Percentiles rank a stretch among this genome's conserved stretches.
Conservation (phyloP, 1,284 basidiomycete species). For the Sanghuangporus sanghuang region DNA sequence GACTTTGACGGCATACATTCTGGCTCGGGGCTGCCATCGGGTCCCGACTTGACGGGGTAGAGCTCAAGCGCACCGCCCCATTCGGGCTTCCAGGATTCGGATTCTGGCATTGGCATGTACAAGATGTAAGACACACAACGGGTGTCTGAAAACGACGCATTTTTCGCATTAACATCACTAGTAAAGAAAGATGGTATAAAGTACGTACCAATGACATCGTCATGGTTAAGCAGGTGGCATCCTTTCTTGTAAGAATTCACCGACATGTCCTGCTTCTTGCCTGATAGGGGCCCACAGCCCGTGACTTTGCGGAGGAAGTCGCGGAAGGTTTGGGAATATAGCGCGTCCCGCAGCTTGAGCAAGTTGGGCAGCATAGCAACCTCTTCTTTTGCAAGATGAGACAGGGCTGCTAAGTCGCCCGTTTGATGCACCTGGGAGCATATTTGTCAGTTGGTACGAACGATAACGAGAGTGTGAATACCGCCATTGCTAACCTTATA, state of each 20-base stretch:
- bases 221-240: constrained; percentile 94
- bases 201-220: constrained; percentile 82
- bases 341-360: constrained; percentile 81
- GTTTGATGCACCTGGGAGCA: constrained; percentile 87
- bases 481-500: constrained; percentile 84
- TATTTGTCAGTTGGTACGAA: not conserved
- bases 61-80: constrained; percentile 96
- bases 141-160: constrained; percentile 44
- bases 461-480: not conserved
- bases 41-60: constrained; percentile 62
- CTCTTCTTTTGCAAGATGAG: constrained; percentile 75
- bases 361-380: constrained; percentile 76
- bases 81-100: constrained; percentile 64
- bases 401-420: constrained; percentile 91
- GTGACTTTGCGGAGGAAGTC: constrained; percentile 84
- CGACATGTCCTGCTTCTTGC: constrained; percentile 93
- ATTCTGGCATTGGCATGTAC: constrained; percentile 87
- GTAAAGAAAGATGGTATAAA: not conserved
- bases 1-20: constrained; percentile 53
- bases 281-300: constrained; percentile 89
- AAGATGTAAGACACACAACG: constrained; percentile 96
- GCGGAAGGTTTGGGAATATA: constrained; percentile 88
- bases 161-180: not conserved
- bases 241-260: constrained; percentile 89
- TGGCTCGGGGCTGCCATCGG: constrained; percentile 56